A percentile compares a stretch with the other conserved stretches of the same genome.
phyloP scores from a whole-genome alignment of 192 early-diverging fungal species.

The Nowakowskiella sp. region DNA sequence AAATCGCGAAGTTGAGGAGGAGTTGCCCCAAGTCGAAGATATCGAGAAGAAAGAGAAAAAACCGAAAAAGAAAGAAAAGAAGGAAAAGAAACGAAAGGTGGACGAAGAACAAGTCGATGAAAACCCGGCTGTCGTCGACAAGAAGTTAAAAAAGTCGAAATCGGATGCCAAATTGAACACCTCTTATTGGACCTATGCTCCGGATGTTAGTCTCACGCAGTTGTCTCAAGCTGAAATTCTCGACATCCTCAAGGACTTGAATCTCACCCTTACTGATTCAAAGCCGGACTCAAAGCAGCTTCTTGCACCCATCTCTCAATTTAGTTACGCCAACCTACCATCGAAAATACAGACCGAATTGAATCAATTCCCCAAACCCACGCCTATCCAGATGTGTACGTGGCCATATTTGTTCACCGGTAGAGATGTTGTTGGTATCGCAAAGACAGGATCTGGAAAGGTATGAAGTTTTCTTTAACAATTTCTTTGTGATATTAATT shows the following conservation, averaged over 20 bases:
- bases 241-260: slow-evolving; percentile 30
- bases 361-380: slow-evolving; percentile 72
- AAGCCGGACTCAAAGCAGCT: not conserved
- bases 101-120: slow-evolving; percentile 8
- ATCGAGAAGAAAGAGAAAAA: slow-evolving; percentile 16
- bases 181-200: slow-evolving; percentile 22
- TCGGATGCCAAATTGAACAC: not conserved
- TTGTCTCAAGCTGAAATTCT: slow-evolving; percentile 18
- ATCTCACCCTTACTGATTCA: slow-evolving; percentile 28
- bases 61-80: slow-evolving; percentile 18
- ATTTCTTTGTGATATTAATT: not conserved
- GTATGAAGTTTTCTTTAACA: slow-evolving; percentile 22
- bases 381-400: slow-evolving; percentile 86
- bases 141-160: slow-evolving; percentile 9
- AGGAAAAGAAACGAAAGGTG: slow-evolving; percentile 39
- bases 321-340: slow-evolving; percentile 65
- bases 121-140: not conserved
- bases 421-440: slow-evolving; percentile 89
- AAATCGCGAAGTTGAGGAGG: slow-evolving; percentile 25
- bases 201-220: slow-evolving; percentile 9
- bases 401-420: slow-evolving; percentile 82
- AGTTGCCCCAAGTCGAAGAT: slow-evolving; percentile 28
- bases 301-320: slow-evolving; percentile 63
- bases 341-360: slow-evolving; percentile 51
- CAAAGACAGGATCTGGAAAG: slow-evolving; percentile 30